Conservation (phyloP, 1,284 basidiomycete genomes). For the Peniophora sp. region DNA sequence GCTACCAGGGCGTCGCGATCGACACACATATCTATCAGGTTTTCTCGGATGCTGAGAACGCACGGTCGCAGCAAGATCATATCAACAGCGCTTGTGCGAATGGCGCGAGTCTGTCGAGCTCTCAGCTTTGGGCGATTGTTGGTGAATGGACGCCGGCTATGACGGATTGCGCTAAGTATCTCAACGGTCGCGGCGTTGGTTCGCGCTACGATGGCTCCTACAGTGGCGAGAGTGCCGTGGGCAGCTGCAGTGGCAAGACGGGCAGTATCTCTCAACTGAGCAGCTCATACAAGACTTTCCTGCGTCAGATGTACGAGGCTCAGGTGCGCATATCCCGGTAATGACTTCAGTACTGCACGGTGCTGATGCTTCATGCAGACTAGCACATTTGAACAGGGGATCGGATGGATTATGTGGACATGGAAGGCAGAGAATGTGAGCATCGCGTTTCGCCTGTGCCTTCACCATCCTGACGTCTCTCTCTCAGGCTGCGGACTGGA, state of each 20-base stretch:
- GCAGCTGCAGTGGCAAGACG: conserved; percentile 67
- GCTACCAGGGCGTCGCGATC: conserved; percentile 66
- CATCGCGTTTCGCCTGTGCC: too few relatives aligned
- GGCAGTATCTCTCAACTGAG: conserved; percentile 72
- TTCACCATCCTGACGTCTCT: too few relatives aligned
- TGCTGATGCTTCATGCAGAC: conserved; percentile 17
- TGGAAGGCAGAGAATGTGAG: conserved; percentile 38
- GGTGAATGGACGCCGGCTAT: conserved; percentile 83
- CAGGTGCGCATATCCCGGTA: conserved; percentile 37
- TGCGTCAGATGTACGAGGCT: conserved; percentile 81
- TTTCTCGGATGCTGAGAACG: conserved; percentile 51
- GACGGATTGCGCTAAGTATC: conserved; percentile 79
- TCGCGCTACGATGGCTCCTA: conserved; percentile 72
- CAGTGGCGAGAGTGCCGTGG: conserved; percentile 53
- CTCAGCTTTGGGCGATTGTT: conserved; percentile 64
- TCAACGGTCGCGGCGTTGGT: conserved; percentile 50
- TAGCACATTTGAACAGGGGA: conserved; percentile 52
- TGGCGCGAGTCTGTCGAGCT: conserved; percentile 31
- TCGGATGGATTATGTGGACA: conserved; percentile 68
- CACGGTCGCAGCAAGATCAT: conserved; percentile 49
- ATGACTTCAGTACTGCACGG: neutral
- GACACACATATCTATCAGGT: conserved; percentile 84
- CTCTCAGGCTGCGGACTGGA: conserved; percentile 63
- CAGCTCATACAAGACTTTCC: conserved; percentile 73
- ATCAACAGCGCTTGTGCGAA: conserved; percentile 57